Percentiles rank a stretch among this genome's conserved stretches.
Conservation (phyloP, 805 yeast genomes). For the Ogataea dorogensis region DNA sequence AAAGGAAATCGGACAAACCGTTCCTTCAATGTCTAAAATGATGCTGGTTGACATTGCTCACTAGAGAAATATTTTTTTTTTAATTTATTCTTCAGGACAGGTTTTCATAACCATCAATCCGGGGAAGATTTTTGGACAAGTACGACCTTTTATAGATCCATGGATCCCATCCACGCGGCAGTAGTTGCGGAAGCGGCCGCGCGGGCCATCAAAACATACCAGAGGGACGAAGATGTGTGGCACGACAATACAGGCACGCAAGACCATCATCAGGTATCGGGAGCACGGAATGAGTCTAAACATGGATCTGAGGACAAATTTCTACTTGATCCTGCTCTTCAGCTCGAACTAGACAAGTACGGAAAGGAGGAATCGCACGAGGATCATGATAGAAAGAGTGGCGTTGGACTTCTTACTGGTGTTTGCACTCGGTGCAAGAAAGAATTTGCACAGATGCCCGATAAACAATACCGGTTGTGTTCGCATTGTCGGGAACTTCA, state of each 20-base stretch:
- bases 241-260: slow-evolving; percentile 6
- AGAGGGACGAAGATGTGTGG: slow-evolving; percentile 13
- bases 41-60: slow-evolving; percentile 28
- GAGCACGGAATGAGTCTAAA: slow-evolving; percentile 1
- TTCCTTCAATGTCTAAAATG: slow-evolving; percentile 84
- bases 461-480: slow-evolving; percentile 54
- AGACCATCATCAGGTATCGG: slow-evolving; percentile 3
- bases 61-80: slow-evolving; percentile 2
- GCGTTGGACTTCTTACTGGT: slow-evolving; percentile 1
- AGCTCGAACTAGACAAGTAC: slow-evolving; percentile 24
- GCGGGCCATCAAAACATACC: slow-evolving; percentile 22
- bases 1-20: slow-evolving; percentile 87
- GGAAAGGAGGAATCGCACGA: slow-evolving; percentile 3
- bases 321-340: slow-evolving; percentile 27
- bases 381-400: slow-evolving; percentile 1
- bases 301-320: slow-evolving; percentile 19
- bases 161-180: slow-evolving; percentile 23
- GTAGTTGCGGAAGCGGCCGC: slow-evolving; percentile 22
- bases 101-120: slow-evolving; percentile 18
- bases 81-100: slow-evolving; percentile 10
- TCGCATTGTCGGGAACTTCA: slow-evolving; percentile 65
- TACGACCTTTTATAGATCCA: slow-evolving; percentile 11
- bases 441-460: slow-evolving; percentile 46
- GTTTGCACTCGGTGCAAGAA: slow-evolving; percentile 60
- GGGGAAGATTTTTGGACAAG: slow-evolving; percentile 12